Percentiles rank a stretch among this genome's conserved stretches.
These are phyloP conservation scores for Aspergillus coremiiformis DNA, from an alignment of 495 filamentous ascomycete genomes.

Conservation along the genomic window DNA sequence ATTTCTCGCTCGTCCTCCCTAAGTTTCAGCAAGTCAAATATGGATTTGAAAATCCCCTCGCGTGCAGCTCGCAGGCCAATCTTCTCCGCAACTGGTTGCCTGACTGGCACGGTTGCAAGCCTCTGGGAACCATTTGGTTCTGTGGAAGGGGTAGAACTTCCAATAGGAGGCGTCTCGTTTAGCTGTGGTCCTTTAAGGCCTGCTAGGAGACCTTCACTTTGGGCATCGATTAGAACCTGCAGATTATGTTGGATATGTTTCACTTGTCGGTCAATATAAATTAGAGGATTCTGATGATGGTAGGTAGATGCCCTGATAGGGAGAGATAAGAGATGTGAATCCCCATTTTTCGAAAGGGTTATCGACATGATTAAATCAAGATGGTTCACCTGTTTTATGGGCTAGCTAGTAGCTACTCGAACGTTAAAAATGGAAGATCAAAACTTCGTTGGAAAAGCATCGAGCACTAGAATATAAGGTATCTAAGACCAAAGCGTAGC, in stretches of 20 bases:
- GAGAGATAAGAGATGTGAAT: slow-evolving; percentile 20
- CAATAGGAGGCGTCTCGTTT: slow-evolving; percentile 37
- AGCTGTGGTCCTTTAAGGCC: slow-evolving; percentile 34
- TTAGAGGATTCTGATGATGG: slow-evolving; percentile 34
- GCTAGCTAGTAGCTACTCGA: background rate
- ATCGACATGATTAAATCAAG: slow-evolving; percentile 27
- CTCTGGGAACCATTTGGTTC: slow-evolving; percentile 18
- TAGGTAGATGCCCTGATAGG: slow-evolving; percentile 24
- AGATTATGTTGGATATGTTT: slow-evolving; percentile 63
- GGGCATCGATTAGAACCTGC: slow-evolving; percentile 75
- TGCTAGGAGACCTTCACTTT: slow-evolving; percentile 64
- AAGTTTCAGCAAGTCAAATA: slow-evolving; percentile 62
- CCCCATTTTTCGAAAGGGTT: slow-evolving; percentile 18
- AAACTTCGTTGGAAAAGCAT: background rate
- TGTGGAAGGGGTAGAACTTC: slow-evolving; percentile 41
- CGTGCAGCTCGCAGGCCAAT: slow-evolving; percentile 60
- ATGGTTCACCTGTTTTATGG: background rate
- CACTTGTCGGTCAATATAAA: slow-evolving; percentile 39
- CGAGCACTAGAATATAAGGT: background rate
- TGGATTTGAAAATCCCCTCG: slow-evolving; percentile 60
- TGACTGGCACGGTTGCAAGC: slow-evolving; percentile 48
- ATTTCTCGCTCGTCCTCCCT: slow-evolving; percentile 64
- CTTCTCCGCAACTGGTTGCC: slow-evolving; percentile 51
- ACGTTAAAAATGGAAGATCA: background rate
- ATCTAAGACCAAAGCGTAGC: background rate